Conservation (phyloP, 208 protist genomes). For the Wallacemonas sp. region DNA sequence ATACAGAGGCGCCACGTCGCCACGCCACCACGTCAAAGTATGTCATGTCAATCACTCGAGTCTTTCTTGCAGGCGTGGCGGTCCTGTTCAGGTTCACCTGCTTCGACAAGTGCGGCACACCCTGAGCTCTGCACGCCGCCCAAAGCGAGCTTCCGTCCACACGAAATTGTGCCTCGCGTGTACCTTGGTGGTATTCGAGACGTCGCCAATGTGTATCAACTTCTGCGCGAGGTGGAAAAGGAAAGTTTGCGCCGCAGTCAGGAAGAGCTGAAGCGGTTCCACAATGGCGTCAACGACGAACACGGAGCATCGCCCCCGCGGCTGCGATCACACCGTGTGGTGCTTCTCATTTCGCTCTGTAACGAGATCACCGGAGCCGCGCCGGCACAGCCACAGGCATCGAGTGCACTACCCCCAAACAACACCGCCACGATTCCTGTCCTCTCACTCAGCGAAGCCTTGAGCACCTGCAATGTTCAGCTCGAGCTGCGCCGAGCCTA, state of each 20-base stretch:
- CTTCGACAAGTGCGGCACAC: too few species aligned
- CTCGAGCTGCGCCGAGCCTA: not conserved
- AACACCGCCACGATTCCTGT: not conserved
- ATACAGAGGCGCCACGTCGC: too few species aligned
- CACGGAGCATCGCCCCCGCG: not conserved
- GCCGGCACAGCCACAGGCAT: not conserved
- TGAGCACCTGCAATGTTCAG: too few species aligned
- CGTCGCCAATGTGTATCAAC: slow-evolving; percentile 28
- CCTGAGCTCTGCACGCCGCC: slow-evolving; percentile 16
- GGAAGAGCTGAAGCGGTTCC: not conserved
- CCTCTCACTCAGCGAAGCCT: too few species aligned
- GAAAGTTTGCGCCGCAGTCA: slow-evolving; percentile 7
- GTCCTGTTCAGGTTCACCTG: too few species aligned
- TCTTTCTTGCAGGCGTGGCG: too few species aligned
- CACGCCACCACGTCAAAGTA: too few species aligned
- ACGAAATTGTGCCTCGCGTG: slow-evolving; percentile 53
- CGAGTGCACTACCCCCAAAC: too few species aligned
- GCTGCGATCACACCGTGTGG: slow-evolving; percentile 20
- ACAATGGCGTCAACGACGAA: not conserved
- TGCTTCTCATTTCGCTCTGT: slow-evolving; percentile 39
- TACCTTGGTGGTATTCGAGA: slow-evolving; percentile 57
- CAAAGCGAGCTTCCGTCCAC: slow-evolving; percentile 42
- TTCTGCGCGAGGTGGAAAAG: slow-evolving; percentile 25
- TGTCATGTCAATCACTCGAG: too few species aligned
- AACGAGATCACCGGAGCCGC: not conserved